Base-by-base conservation (phyloP, 352 stramenopile species). In the Phytophthora ohioensis region DNA sequence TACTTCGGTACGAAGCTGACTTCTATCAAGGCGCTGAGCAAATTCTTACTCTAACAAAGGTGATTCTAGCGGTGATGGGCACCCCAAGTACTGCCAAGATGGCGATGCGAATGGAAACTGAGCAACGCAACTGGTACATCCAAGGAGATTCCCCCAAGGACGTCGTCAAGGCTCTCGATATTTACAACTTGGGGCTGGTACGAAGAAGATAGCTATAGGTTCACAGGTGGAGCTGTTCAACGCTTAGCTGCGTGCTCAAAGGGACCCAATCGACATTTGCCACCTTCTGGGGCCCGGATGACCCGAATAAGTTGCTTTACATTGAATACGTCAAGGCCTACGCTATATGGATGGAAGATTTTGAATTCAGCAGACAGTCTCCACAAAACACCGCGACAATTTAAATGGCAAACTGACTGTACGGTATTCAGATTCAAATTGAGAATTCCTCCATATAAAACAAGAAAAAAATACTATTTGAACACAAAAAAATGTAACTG, bases 41-140 rank as follows among this genome's bases (percentile, higher is more conserved):
- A 36, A 4, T 31, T 51, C 30, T 69, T 21, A 32, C n/a, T 5
- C 11, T 69, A 30, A 27, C 36, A 38, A 64, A 51, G n/a, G 45
- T 69, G 52, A 62, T 64, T 2, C 15, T 64, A 15, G 42, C 27
- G 6, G 60, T 27, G 3, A 39, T 32, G 1, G 43, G 57, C n/a
- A 15, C 2, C 7, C 11, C 52, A 4, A 57, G 42, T n/a, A 57
- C 35, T 12, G 13, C 13, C 11, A 57, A 1, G 9, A 48, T 57
- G 3, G 32, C 35, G 10, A 69, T 31, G 17, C 35, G 52, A 51
- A 11, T 70, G 45, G 55, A 70, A 32, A 12, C 31, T 4, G 56
- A 71, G 47, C 17, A 65, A 32, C 17, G 56, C 15, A 35, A 66
- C 13, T 71, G 64, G 64, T 66, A 42, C 30, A 49, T 43, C 36